A percentile compares a stretch with the other conserved stretches of the same genome.
Conservation (phyloP, 306 rosid genomes). For the Glycine soja region DNA sequence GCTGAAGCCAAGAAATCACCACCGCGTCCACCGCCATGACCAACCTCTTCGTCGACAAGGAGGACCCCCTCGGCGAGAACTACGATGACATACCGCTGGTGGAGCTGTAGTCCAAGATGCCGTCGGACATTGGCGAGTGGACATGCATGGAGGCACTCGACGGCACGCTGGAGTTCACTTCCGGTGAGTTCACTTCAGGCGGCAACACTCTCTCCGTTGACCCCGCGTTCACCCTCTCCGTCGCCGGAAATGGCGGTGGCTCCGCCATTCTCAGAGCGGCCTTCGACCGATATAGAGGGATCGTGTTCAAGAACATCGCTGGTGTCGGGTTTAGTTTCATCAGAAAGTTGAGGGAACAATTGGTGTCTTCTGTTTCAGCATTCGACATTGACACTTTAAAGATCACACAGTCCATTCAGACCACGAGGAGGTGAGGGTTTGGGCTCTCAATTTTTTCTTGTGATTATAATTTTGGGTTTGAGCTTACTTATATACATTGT, state of each 20-base stretch:
- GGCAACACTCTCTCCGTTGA: conserved; percentile 69
- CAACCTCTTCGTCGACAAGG: no score
- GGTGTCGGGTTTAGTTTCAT: conserved; percentile 35
- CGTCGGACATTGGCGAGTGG: no score
- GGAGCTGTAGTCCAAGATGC: no score
- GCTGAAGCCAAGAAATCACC: no score
- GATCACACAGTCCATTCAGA: conserved; percentile 62
- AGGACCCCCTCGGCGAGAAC: no score
- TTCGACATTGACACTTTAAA: conserved; percentile 64
- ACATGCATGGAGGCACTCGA: no score
- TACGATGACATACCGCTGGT: no score
- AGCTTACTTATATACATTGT: no score
- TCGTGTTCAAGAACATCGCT: conserved; percentile 65
- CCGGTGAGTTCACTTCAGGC: conserved; percentile 72
- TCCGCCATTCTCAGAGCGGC: conserved; percentile 63
- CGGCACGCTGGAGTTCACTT: no score
- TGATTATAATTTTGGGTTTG: no score
- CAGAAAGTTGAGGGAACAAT: conserved; percentile 50
- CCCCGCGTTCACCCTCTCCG: conserved; percentile 65
- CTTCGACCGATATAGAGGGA: conserved; percentile 74
- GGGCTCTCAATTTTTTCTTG: no score
- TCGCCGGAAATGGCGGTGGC: conserved; percentile 56
- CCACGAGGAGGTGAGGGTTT: conserved; percentile 54
- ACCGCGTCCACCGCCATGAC: no score
- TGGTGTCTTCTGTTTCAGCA: conserved; percentile 9